Percentiles rank a stretch among this genome's conserved stretches.
These are phyloP conservation scores for Pyricularia pennisetigena DNA, from an alignment of 2,329 filamentous ascomycete genomes.

Conservation along the genomic window DNA sequence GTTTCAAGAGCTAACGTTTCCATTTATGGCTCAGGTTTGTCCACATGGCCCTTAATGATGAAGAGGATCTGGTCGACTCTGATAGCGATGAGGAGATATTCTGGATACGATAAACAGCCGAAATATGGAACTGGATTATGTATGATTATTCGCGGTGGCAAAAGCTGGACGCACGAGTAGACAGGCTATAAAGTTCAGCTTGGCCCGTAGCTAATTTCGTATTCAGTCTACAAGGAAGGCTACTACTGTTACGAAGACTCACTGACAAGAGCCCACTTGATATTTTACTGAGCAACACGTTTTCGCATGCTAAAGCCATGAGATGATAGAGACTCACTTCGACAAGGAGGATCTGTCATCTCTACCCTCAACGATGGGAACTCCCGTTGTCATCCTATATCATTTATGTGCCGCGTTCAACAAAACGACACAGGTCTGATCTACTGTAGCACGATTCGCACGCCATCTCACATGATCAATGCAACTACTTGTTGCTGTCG, in stretches of 20 bases:
- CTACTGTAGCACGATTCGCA: background rate
- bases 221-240: background rate
- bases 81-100: conserved; percentile 9
- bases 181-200: background rate
- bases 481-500: background rate
- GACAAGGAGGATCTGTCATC: too few relatives aligned
- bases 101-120: conserved; percentile 1
- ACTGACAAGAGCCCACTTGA: background rate
- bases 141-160: background rate
- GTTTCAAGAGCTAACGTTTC: background rate
- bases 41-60: conserved; percentile 11
- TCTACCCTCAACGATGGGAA: background rate
- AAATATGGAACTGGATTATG: background rate
- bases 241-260: background rate
- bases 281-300: background rate
- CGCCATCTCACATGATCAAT: background rate
- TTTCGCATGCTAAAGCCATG: background rate
- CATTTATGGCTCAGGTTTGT: conserved; percentile 8
- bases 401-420: background rate
- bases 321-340: background rate
- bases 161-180: background rate
- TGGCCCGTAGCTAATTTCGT: background rate
- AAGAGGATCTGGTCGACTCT: conserved; percentile 10
- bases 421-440: background rate
- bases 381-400: background rate